These are phyloP conservation scores for Globisporangium cederbergense DNA, from an alignment of 352 stramenopile species.

Conservation along the genomic window DNA sequence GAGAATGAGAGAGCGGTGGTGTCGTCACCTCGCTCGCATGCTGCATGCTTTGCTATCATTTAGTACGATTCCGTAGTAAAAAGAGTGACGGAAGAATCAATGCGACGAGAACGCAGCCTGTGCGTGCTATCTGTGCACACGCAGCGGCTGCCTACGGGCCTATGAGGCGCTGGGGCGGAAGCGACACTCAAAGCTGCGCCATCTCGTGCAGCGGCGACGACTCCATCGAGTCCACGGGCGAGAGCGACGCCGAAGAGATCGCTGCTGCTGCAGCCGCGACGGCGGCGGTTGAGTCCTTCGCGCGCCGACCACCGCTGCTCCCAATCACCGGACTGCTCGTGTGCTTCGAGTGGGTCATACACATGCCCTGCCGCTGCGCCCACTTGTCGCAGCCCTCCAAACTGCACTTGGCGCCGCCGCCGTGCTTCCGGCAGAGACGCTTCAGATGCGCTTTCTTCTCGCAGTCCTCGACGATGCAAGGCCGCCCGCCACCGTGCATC, in stretches of 20 bases:
- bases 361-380: slow-evolving; percentile 80
- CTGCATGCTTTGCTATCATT: background rate
- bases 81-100: background rate
- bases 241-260: background rate
- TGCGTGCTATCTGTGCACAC: background rate
- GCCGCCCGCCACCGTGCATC: slow-evolving; percentile 48
- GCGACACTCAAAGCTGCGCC: background rate
- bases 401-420: slow-evolving; percentile 74
- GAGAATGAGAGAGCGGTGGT: background rate
- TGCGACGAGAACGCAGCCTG: background rate
- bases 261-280: no score
- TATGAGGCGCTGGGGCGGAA: background rate
- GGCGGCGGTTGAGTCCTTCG: background rate
- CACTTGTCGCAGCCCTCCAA: slow-evolving; percentile 72
- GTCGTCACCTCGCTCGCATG: slow-evolving; percentile 16
- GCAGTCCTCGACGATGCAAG: slow-evolving; percentile 61
- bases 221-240: background rate
- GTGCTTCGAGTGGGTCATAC: slow-evolving; percentile 81
- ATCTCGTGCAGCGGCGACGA: slow-evolving; percentile 1
- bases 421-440: slow-evolving; percentile 78
- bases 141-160: background rate
- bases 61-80: background rate
- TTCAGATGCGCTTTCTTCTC: slow-evolving; percentile 85
- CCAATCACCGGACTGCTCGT: slow-evolving; percentile 5
- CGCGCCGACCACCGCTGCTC: background rate